Evolutionary conservation across 192 early-diverging fungal genomes (phyloP).

Genomic region (Dimargaris cristalligena): DNA sequence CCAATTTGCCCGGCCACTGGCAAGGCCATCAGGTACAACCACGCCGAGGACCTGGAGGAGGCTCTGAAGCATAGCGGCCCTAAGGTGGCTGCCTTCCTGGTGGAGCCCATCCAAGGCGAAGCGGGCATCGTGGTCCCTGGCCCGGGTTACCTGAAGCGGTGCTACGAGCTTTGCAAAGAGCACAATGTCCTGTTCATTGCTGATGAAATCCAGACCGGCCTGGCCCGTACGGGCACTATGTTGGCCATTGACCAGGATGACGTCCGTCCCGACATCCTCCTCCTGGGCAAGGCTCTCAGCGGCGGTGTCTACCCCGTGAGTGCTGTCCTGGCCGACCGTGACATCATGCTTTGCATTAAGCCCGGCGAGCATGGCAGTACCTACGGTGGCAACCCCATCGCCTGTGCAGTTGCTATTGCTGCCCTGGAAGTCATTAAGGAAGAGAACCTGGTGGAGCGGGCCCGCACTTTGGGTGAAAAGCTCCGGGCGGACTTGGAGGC

Average conservation of each 20-base stretch:
- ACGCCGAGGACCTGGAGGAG: conserved; percentile 71
- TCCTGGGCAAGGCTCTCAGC: conserved; percentile 95
- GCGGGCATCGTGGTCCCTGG: conserved; percentile 93
- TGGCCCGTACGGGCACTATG: conserved; percentile 86
- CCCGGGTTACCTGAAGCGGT: conserved; percentile 73
- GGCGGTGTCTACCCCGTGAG: conserved; percentile 94
- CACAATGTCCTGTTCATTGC: conserved; percentile 96
- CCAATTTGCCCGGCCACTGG: conserved; percentile 60
- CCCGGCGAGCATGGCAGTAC: conserved; percentile 95
- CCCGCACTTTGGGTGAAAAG: conserved; percentile 57
- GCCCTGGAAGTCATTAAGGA: conserved; percentile 91
- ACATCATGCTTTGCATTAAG: conserved; percentile 65
- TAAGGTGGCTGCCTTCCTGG: conserved; percentile 81
- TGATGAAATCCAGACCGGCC: conserved; percentile 97
- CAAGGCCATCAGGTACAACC: conserved; percentile 60
- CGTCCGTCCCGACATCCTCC: conserved; percentile 81
- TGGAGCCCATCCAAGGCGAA: conserved; percentile 99
- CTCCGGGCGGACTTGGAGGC: conserved; percentile 65
- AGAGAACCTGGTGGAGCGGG: conserved; percentile 71
- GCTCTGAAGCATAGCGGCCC: conserved; percentile 68
- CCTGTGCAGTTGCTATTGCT: conserved; percentile 83
- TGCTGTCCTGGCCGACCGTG: conserved; percentile 72
- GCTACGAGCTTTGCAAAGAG: conserved; percentile 86
- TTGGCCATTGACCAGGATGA: conserved; percentile 87
- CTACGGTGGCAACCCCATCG: conserved; percentile 94